Conservation (phyloP, 78 protist genomes). For the Diacronema lutheri region DNA sequence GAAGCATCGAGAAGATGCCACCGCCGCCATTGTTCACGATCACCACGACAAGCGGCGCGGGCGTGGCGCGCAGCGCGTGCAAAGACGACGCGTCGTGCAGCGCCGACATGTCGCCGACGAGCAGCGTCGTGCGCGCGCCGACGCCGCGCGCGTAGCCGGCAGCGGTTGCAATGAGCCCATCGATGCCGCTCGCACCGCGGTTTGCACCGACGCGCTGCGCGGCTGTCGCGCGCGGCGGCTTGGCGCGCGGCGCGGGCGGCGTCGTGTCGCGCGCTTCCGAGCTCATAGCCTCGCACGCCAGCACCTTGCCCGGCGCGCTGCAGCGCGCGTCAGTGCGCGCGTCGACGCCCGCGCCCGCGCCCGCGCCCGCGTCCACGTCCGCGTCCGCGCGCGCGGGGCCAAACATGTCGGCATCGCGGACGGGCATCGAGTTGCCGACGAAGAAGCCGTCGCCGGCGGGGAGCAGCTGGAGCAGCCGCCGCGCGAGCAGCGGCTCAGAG, state of each 20-base stretch:
- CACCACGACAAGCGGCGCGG: neutral
- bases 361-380: too few relatives aligned
- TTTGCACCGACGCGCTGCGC: neutral
- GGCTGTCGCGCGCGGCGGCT: too few relatives aligned
- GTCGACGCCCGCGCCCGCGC: too few relatives aligned
- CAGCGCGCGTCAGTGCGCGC: too few relatives aligned
- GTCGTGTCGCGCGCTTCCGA: too few relatives aligned
- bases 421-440: slow-evolving; percentile 19
- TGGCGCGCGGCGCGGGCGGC: too few relatives aligned
- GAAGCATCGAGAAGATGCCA: slow-evolving; percentile 33
- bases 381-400: too few relatives aligned
- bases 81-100: neutral
- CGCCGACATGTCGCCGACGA: slow-evolving; percentile 12
- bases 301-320: neutral
- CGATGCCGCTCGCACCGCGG: slow-evolving; percentile 40
- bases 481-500: neutral
- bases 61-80: neutral
- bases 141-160: neutral
- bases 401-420: slow-evolving; percentile 30
- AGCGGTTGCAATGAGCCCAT: slow-evolving; percentile 15
- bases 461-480: neutral
- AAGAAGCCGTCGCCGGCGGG: neutral
- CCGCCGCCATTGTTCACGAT: slow-evolving; percentile 36
- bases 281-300: neutral
- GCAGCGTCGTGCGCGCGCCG: neutral